Percentiles rank a stretch among this genome's conserved stretches.
Evolutionary conservation across 768 basidiomycete genomes (phyloP).

Genomic region (Agrocybe praecox): DNA sequence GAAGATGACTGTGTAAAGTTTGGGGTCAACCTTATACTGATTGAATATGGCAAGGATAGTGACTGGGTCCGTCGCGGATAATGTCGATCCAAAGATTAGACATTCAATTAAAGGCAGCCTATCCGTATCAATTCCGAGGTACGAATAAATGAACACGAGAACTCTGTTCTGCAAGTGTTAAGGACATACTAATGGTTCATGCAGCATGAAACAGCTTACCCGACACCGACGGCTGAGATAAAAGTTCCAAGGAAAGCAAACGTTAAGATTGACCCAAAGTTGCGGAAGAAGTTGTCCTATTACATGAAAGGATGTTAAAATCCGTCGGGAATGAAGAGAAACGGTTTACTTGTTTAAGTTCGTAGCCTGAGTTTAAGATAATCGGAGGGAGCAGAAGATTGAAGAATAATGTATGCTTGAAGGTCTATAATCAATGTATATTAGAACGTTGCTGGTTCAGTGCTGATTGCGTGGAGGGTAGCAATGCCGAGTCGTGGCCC

Average conservation of each 20-base stretch:
- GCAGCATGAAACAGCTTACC: conserved; percentile 60
- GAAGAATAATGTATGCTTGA: conserved; percentile 97
- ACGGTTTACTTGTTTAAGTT: conserved; percentile 83
- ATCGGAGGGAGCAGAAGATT: conserved; percentile 98
- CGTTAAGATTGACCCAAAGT: conserved; percentile 93
- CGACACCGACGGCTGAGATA: conserved; percentile 94
- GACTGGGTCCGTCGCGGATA: conserved; percentile 97
- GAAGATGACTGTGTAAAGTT: conserved; percentile 96
- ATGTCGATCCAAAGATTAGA: conserved; percentile 92
- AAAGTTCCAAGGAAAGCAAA: conserved; percentile 96
- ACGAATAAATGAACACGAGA: conserved; percentile 93
- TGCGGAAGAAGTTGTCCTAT: conserved; percentile 98
- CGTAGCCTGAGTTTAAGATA: conserved; percentile 97
- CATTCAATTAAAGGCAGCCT: conserved; percentile 90
- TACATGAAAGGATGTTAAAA: conserved; percentile 6
- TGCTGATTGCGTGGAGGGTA: too few species aligned
- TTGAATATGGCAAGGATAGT: conserved; percentile 99
- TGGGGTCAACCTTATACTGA: conserved; percentile 98
- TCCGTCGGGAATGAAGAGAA: background rate
- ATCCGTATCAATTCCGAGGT: conserved; percentile 88
- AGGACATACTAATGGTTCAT: conserved; percentile 23
- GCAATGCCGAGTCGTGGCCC: too few species aligned
- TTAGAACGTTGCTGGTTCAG: background rate
- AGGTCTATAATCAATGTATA: conserved; percentile 58
- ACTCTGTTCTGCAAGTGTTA: conserved; percentile 67